Evolutionary conservation across 495 filamentous ascomycete species (phyloP).

Genomic region (Neurospora tetraspora): DNA sequence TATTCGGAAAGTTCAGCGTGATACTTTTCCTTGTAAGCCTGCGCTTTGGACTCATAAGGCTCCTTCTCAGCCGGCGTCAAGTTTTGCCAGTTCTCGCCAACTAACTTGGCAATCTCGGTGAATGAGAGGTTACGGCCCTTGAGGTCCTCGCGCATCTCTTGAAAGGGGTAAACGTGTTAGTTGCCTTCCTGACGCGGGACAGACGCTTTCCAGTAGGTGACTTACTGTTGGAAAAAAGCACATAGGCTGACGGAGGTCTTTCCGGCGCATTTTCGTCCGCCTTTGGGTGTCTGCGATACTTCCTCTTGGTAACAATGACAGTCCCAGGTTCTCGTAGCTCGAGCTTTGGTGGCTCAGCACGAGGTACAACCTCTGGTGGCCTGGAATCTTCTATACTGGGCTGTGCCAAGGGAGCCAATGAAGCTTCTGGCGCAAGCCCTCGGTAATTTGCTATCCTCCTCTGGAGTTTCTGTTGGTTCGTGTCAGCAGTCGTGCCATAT

Average conservation of each 20-base stretch:
- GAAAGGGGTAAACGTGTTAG: background rate
- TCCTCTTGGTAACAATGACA: slow-evolving; percentile 45
- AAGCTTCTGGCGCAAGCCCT: slow-evolving; percentile 42
- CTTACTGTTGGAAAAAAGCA: slow-evolving; percentile 75
- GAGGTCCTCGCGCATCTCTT: slow-evolving; percentile 64
- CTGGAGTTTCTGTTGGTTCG: slow-evolving; percentile 37
- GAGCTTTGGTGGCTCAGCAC: slow-evolving; percentile 18
- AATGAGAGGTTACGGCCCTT: slow-evolving; percentile 65
- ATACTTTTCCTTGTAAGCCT: slow-evolving; percentile 60
- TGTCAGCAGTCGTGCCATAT: slow-evolving; percentile 1
- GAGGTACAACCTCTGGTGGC: slow-evolving; percentile 17
- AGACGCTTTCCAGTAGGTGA: slow-evolving; percentile 4
- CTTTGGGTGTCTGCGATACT: slow-evolving; percentile 74
- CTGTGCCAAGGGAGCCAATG: slow-evolving; percentile 29
- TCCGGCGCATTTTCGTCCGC: slow-evolving; percentile 72
- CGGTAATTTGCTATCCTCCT: slow-evolving; percentile 45
- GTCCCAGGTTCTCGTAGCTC: slow-evolving; percentile 24
- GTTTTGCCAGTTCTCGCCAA: slow-evolving; percentile 71
- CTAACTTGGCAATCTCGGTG: slow-evolving; percentile 72
- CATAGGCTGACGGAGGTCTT: slow-evolving; percentile 68
- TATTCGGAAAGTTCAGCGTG: slow-evolving; percentile 56
- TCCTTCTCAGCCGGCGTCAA: slow-evolving; percentile 55
- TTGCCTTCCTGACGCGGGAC: background rate
- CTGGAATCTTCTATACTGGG: slow-evolving; percentile 28
- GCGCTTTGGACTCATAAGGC: slow-evolving; percentile 57